Evolutionary conservation across 345 rosid species (phyloP).

Genomic region (Carallia brachiata): DNA sequence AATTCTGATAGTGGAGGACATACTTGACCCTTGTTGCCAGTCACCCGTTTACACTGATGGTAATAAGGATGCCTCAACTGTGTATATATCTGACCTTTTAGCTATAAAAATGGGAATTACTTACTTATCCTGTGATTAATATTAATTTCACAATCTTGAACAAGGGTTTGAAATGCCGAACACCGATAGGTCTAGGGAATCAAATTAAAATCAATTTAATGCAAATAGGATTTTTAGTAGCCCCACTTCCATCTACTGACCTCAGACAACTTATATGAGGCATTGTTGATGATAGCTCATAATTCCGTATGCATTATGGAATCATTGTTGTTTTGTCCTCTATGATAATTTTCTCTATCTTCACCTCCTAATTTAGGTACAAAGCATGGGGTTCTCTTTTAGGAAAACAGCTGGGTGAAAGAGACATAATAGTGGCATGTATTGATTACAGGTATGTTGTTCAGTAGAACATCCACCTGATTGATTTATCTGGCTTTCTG

Average conservation of each 20-base stretch:
- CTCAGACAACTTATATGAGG: background rate
- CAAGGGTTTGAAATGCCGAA: too few relatives aligned
- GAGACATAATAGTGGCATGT: conserved; percentile 36
- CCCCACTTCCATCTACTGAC: background rate
- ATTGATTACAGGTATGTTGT: conserved; percentile 33
- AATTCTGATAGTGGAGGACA: too few relatives aligned
- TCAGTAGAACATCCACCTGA: conserved; percentile 4
- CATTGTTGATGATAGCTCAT: background rate
- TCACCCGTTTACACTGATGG: too few relatives aligned
- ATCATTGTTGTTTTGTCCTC: conserved; percentile 13
- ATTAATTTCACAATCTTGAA: too few relatives aligned
- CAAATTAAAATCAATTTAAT: too few relatives aligned
- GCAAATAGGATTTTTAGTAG: too few relatives aligned
- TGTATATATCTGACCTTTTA: too few relatives aligned
- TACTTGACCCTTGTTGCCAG: too few relatives aligned
- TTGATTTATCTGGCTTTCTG: conserved; percentile 6
- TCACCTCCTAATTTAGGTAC: conserved; percentile 26
- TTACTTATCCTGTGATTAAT: too few relatives aligned
- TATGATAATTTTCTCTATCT: conserved; percentile 14
- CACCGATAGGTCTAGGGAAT: too few relatives aligned
- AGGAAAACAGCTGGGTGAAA: conserved; percentile 33
- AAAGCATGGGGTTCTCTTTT: conserved; percentile 39
- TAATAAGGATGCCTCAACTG: too few relatives aligned
- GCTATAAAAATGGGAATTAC: too few relatives aligned
- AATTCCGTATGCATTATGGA: background rate